Evolutionary conservation across 768 basidiomycete genomes (phyloP), one percentile per base, ranked within the genome.

Genomic region (Russula olivacea): DNA sequence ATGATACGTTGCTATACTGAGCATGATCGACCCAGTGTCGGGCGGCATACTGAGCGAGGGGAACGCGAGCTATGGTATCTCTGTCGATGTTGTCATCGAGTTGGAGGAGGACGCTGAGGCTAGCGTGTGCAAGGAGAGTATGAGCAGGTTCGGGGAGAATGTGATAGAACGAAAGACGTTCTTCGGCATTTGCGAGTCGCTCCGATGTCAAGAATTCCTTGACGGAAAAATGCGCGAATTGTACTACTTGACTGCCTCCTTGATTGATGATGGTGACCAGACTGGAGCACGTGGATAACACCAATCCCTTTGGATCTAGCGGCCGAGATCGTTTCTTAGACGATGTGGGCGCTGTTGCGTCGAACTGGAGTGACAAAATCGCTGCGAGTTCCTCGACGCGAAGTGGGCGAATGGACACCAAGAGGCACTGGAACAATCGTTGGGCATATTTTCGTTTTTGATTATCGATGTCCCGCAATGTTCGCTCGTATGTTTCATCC

Each of bases 391-490:
- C 32, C 5, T 52, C 11, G 5, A 34, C 51, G n/a, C 32, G n/a
- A 21, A 52, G 32, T 4, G 51, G 32, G 32, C 51, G 32, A 21
- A 52, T 52, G 1, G 62, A 50, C 10, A 60, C 34, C 0, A 34
- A 23, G 21, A 63, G 41, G 19, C 62, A 63, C 28, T 47, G 41
- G 14, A 63, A 61, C 2, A 63, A 28, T 5, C 58, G 62, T 23
- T 59, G 57, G 1, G 58, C 58, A 41, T 43, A 58, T 19, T 25
- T 8, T 10, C 23, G 38, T 38, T 52, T 52, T n/a, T 36, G 36
- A 2, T 48, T 12, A 4, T 63, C 61, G 15, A 63, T 63, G 0
- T n/a, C 12, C 9, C 45, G 49, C 14, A 63, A n/a, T 5, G 30
- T 43, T 1, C 45, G 47, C 7, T 28, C 10, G 30, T 63, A 63